These are phyloP conservation scores for Stachybotrys chlorohalonatus DNA, from an alignment of 2,329 filamentous ascomycete species.

Conservation along the genomic window DNA sequence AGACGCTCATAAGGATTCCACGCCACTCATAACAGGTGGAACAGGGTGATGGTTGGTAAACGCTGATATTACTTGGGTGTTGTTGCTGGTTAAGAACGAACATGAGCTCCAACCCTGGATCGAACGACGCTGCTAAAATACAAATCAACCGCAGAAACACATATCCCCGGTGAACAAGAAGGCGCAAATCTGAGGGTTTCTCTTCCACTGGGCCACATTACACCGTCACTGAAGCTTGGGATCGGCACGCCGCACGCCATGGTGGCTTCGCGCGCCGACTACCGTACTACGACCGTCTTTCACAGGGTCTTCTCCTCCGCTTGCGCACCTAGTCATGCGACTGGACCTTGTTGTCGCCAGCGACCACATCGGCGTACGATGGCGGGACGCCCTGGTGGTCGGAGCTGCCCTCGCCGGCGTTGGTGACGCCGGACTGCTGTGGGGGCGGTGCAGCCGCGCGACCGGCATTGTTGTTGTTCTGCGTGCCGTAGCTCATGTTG, in stretches of 20 bases:
- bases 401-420: constrained; percentile 30
- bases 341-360: constrained; percentile 88
- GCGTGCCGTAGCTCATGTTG: constrained; percentile 36
- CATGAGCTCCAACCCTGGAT: background rate
- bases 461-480: constrained; percentile 9
- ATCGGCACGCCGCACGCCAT: no score
- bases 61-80: background rate
- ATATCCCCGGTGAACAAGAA: no score
- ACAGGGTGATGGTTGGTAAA: background rate
- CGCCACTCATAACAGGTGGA: no score
- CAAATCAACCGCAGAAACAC: background rate
- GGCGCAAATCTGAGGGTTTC: no score
- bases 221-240: no score
- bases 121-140: background rate
- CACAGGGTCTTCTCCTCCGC: background rate
- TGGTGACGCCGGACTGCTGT: constrained; percentile 21
- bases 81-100: background rate
- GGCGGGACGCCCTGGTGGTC: constrained; percentile 53
- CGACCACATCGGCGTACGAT: constrained; percentile 82
- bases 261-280: no score
- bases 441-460: constrained; percentile 13
- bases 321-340: constrained; percentile 15
- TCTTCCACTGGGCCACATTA: no score
- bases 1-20: no score
- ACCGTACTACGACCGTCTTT: background rate